Base-by-base conservation (phyloP, 306 rosid species). In the Chamaecrista fasciculata region DNA sequence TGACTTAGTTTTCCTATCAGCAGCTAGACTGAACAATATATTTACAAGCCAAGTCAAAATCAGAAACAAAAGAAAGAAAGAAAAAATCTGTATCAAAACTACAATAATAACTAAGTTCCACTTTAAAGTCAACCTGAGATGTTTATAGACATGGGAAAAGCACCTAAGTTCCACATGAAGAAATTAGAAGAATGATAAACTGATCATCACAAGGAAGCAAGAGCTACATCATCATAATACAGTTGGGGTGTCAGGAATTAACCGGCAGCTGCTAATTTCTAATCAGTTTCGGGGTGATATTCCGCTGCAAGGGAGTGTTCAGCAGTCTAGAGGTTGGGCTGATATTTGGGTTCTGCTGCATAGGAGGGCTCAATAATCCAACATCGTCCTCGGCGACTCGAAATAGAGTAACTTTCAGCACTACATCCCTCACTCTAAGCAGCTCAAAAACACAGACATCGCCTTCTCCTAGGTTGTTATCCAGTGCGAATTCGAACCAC, bases 401-500 rank as follows among this genome's bases (percentile, higher is more conserved):
- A 67, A 91, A 90, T 48, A 82, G n/a, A 1, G 89, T 86, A 66
- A 91, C 95, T 74, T 91, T 79, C 67, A 94, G 89, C 74, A 86
- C 92, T 28, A 91, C 77, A 11, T 94, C 99, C 67, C 73, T 84
- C 69, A 60, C 49, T 78, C 79, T 82, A 31, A 91, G 87, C 80
- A 91, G 78, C 88, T 94, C 99, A 34, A 91, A 94, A 60, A 94
- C 95, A 61, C 99, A 94, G n/a, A 91, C 97, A 44, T 94, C 99
- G 0, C 99, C 99, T 83, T 94, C 99, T 59, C 95, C 95, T 56
- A 91, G 73, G 67, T 84, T 84, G 77, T 94, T 94, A 81, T 94
- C 99, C 73, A 81, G 4, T 4, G 89, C 73, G 63, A 91, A 94
- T 68, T 94, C 99, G 23, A 84, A 94, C 99, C 99, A 94, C 37